Evolutionary conservation across 2,329 filamentous ascomycete genomes (phyloP).

Genomic region (Fusarium mexicanum): DNA sequence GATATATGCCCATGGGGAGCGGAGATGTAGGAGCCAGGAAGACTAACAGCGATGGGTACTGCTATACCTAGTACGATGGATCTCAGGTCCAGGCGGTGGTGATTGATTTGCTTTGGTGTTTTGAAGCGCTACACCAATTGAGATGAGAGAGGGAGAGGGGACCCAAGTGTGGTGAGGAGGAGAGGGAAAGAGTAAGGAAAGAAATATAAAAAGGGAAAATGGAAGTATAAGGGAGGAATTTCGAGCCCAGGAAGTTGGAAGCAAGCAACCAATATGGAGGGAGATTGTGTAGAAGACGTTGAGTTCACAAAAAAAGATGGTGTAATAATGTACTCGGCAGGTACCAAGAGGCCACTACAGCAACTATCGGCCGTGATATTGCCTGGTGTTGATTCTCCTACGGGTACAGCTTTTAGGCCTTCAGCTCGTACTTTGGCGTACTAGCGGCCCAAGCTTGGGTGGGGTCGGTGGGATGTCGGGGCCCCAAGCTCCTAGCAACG

Average conservation of each 20-base stretch:
- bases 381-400: constrained; percentile 24
- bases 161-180: background rate
- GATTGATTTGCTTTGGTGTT: constrained; percentile 16
- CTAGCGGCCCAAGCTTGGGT: constrained; percentile 40
- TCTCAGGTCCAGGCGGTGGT: constrained; percentile 15
- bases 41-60: constrained; percentile 13
- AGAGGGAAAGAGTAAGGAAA: background rate
- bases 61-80: constrained; percentile 9
- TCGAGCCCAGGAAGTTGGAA: constrained; percentile 14
- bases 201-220: background rate
- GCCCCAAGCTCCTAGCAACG: constrained; percentile 43
- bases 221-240: constrained; percentile 1
- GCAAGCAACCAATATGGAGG: background rate
- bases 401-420: constrained; percentile 29
- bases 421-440: constrained; percentile 26
- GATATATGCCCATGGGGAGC: constrained; percentile 31
- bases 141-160: background rate
- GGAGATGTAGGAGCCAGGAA: constrained; percentile 10
- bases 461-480: constrained; percentile 26
- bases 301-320: constrained; percentile 13
- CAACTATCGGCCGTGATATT: constrained; percentile 14
- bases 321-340: constrained; percentile 31
- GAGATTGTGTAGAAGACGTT: constrained; percentile 12
- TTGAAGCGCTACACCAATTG: constrained; percentile 10
- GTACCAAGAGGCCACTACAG: constrained; percentile 23